Base-by-base conservation (phyloP, 1,284 basidiomycete species). In the Ustilago xerochloae region DNA sequence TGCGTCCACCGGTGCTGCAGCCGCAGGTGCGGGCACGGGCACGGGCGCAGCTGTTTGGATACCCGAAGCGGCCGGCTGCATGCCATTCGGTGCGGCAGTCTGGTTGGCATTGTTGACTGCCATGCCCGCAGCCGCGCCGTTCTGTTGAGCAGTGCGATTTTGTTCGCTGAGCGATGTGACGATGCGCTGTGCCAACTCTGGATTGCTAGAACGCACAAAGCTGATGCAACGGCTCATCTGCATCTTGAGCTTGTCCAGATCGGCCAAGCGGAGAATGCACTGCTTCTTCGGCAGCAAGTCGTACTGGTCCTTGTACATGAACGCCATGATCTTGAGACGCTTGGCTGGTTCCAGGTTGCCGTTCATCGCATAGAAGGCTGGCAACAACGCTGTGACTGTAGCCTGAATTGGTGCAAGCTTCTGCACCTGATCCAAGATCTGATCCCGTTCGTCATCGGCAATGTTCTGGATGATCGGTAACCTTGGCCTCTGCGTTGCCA, bases 171-270 rank as follows among this genome's bases (percentile, higher is more conserved):
- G 53, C 48, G 64, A 73, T 5, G 52, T 64, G 38, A 80, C 68
- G 48, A 78, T 73, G 46, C 68, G 63, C 50, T 77, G 73, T 0
- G 80, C 78, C 28, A 83, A 55, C 16, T 76, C 68, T 5, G 81
- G 79, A 46, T 82, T 80, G 63, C 75, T 76, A 35, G 74, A 65
- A 13, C 79, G 74, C 18, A 83, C 81, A 67, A 81, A 83, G 43
- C 78, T 75, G 66, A 81, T 82, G 60, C 81, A 82, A 10, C 81
- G 71, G 48, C 73, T 79, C 77, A 83, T 80, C 56, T 83, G 81
- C 56, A 76, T 74, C 62, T 82, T 82, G 39, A 83, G 72, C 69
- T 82, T 82, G 53, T 82, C 81, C 35, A 83, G 62, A 50, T 83
- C 81, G 20, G 65, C 62, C 26, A 73, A 43, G 15, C 75, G 68